Evolutionary conservation across 768 basidiomycete species (phyloP), one percentile per base, ranked within the genome.

Genomic region (Termitomyces titanicus): DNA sequence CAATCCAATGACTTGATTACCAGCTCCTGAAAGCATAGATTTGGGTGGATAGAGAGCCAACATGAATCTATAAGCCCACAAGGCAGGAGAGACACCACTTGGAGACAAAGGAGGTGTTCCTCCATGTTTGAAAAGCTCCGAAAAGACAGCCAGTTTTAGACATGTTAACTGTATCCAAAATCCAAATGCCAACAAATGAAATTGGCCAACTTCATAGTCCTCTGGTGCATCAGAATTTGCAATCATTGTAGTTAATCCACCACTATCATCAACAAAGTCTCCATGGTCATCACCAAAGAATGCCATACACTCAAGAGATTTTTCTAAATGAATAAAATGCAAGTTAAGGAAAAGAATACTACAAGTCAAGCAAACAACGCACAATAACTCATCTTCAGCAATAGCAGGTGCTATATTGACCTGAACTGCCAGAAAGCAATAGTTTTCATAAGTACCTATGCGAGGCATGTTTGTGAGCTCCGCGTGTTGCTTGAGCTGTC

Each of bases 161-260:
- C 33, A 33, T 29, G 50, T 45, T 2, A 60, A 46, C n/a, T 35
- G 22, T 22, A 60, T 46, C 24, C 47, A 64, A 17, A 56, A 11
- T 12, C 61, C 61, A 13, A 61, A 47, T 8, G 31, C 44, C 24
- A 62, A 25, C 15, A 64, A 45, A 42, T 64, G 58, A 39, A 64
- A 64, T 2, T 53, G 31, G 5, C 63, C 58, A 29, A 15, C 38
- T 52, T 64, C 51, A 51, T 59, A 64, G 9, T 54, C 53, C 6
- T 1, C 10, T n/a, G 55, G 55, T 18, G 59, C 9, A 29, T 51
- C 38, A 1, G 45, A 51, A 29, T 60, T 47, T 2, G 49, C 15
- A n/a, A 57, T 40, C 53, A 62, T 57, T 2, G n/a, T 17, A 3
- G 58, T 50, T 9, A 45, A 43, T 5, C 49, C 58, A 11, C 55